A percentile compares a stretch with the other conserved stretches of the same genome.
These are phyloP conservation scores for Pyricularia sp. DNA, from an alignment of 2,329 filamentous ascomycete genomes.

Conservation along the genomic window DNA sequence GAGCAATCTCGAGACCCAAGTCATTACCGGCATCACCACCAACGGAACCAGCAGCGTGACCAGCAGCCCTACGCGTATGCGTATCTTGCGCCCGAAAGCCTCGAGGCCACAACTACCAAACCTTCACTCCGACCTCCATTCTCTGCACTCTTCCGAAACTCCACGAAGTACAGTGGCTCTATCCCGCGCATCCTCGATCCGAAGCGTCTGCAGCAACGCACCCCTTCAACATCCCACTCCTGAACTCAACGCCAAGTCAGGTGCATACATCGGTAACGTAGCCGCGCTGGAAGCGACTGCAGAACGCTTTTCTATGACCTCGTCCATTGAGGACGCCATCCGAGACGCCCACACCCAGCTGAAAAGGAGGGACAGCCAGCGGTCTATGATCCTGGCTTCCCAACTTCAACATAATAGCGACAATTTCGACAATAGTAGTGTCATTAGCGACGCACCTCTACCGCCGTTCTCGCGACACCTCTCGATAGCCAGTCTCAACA, in stretches of 20 bases:
- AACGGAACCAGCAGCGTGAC: background rate
- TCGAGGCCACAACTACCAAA: background rate
- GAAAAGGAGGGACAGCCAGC: constrained; percentile 59
- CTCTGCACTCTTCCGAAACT: background rate
- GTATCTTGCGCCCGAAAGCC: constrained; percentile 1
- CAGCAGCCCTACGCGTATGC: background rate
- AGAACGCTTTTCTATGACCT: constrained; percentile 63
- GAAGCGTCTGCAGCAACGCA: constrained; percentile 7
- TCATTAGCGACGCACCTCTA: constrained; percentile 12
- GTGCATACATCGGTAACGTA: constrained; percentile 57
- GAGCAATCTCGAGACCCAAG: background rate
- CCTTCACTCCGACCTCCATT: background rate
- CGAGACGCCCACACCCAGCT: constrained; percentile 62
- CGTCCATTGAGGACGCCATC: constrained; percentile 71
- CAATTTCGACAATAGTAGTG: constrained; percentile 15
- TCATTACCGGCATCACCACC: background rate
- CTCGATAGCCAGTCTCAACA: constrained; percentile 65
- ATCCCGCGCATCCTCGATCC: constrained; percentile 4
- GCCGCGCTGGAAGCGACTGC: constrained; percentile 67
- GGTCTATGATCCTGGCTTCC: constrained; percentile 51
- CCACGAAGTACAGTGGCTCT: background rate
- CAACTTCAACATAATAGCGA: constrained; percentile 21
- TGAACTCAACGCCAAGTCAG: constrained; percentile 51
- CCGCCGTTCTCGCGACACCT: constrained; percentile 23
- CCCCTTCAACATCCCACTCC: constrained; percentile 50